These are phyloP conservation scores for Bipolaris sorokiniana DNA, from an alignment of 2,329 filamentous ascomycete genomes.

Conservation along the genomic window DNA sequence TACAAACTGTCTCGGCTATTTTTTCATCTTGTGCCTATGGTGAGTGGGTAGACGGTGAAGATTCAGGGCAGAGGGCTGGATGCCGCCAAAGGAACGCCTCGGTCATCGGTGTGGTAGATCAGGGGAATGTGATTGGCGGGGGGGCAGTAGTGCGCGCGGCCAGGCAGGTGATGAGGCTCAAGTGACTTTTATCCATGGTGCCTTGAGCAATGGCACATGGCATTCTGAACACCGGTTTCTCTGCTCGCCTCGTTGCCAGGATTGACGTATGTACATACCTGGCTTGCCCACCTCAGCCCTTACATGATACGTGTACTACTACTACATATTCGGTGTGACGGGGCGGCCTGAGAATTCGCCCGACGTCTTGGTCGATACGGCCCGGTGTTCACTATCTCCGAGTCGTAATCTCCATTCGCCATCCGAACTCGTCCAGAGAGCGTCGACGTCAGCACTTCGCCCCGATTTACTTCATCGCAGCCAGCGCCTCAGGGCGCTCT, in stretches of 20 bases:
- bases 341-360: conserved; percentile 19
- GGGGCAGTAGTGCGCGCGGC: background rate
- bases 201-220: background rate
- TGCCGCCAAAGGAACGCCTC: background rate
- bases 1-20: background rate
- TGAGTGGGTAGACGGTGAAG: background rate
- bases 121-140: conserved; percentile 7
- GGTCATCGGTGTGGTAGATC: conserved; percentile 6
- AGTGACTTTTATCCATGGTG: conserved; percentile 2
- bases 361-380: conserved; percentile 1
- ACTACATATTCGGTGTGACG: too few species aligned
- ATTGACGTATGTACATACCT: too few species aligned
- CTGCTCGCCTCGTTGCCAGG: background rate
- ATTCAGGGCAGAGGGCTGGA: background rate
- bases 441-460: conserved; percentile 30
- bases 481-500: conserved; percentile 25
- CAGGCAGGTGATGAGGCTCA: conserved; percentile 7
- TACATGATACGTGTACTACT: too few species aligned
- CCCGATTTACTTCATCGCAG: conserved; percentile 21
- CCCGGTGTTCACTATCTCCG: conserved; percentile 18
- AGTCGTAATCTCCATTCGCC: conserved; percentile 14
- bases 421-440: conserved; percentile 20
- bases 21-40: background rate
- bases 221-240: background rate
- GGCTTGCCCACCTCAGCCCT: too few species aligned